Base-by-base conservation (phyloP, 108 stramenopile species). In the Fistulifera solaris region DNA sequence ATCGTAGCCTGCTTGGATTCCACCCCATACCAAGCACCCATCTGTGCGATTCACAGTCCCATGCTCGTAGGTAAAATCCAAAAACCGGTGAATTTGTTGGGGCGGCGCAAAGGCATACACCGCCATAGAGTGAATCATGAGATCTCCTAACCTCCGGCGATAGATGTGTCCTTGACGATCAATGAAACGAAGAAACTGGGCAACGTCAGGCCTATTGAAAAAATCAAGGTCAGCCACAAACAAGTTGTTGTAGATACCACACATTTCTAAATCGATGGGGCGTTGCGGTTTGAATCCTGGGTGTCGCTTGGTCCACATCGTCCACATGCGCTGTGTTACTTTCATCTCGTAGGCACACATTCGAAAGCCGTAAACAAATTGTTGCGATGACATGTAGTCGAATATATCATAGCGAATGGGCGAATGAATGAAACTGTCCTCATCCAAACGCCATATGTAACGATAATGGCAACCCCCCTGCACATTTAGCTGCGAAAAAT, bases 231-330 rank as follows among this genome's bases (percentile, higher is more conserved):
- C 67, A 12, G 82, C 81, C 19, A 89, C 67, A 27, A 85, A 85
- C 38, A 76, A 79, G 50, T 89, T 89, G 49, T 89, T 89, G 70
- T 89, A 89, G 26, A 85, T 72, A 24, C 83, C 83, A 46, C 77
- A 72, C 67, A 71, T 63, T 10, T 80, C 57, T 0, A 59, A 28
- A 25, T 64, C 63, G 40, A 77, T 56, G 21, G 72, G 56, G 4
- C 67, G 49, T 17, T 63, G 40, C 4, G 64, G 71, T 17, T 31
- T 13, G 27, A 55, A 63, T 8, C 14, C 21, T 17, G 71, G 64
- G 41, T 67, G 58, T 10, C 38, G 43, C 16, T 45, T 49, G 7
- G 26, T 35, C 65, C 61, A 75, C 8, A 53, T 35, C 15, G 52
- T 61, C 63, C 63, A 67, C 10, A 71, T 76, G 50, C 64, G 58